Base-by-base conservation (phyloP, 805 yeast species). In the Zygotorulaspora danielsina region DNA sequence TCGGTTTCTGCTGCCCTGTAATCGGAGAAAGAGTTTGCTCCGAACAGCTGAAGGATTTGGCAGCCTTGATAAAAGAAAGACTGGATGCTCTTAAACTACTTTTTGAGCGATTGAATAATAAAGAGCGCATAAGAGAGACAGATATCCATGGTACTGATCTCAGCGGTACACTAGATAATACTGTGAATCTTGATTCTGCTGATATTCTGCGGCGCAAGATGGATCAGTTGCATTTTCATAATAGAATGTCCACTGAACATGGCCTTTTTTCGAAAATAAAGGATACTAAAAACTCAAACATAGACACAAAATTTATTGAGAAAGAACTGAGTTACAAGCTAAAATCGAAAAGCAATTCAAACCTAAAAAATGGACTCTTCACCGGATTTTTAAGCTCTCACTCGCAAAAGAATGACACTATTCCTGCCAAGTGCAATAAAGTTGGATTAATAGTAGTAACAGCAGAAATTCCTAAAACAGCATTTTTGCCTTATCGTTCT, bases 401-500 rank as follows among this genome's bases (percentile, higher is more conserved):
- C 17, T 30, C 48, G 2, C 30, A 20, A 8, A 28, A 37, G 21
- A 19, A 25, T 6, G 46, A 45, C 13, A 18, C 6, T 17, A 3
- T 36, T 3, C 31, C 22, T 9, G 42, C 31, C 13, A 38, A 40
- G n/a, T 22, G 24, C 11, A 34, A 32, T 12, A 54, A 52, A 31
- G 45, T 55, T 16, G 71, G 71, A 1, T 28, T 64, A 17, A 52
- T 67, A 4, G 46, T 60, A 2, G 42, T 65, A 7, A 46, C 56
- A 2, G 51, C 65, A 1, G 42, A 44, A 2, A 44, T 62, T 20
- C 70, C 71, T 13, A 53, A 59, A 31, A 59, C 53, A 28, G 59
- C 65, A 33, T 27, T 15, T 27, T 42, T 68, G 19, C 67, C 71
- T 4, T 68, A 67, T 39, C 49, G 57, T 31, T 54, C 67, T 5